Evolutionary conservation across 2,329 filamentous ascomycete species (phyloP).

Genomic region (Colletotrichum filicis): DNA sequence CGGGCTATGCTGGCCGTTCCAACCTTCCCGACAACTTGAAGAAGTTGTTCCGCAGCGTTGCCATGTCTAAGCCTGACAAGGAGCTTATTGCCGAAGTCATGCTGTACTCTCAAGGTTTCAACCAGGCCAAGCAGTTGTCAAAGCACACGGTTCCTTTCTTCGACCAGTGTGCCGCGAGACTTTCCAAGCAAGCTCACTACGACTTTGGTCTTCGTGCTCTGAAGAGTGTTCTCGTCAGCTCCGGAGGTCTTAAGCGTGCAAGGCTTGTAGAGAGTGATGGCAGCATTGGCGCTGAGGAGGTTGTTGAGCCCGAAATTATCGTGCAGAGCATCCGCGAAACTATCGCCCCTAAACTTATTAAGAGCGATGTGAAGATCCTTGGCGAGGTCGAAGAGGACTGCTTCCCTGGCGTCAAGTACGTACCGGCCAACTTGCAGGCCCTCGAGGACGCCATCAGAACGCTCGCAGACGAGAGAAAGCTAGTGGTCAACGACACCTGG

Average conservation of each 20-base stretch:
- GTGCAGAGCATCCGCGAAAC: slow-evolving; percentile 99
- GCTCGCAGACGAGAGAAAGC: slow-evolving; percentile 84
- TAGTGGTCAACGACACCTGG: slow-evolving; percentile 94
- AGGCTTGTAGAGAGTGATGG: slow-evolving; percentile 71
- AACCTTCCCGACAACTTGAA: slow-evolving; percentile 99
- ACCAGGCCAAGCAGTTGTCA: slow-evolving; percentile 91
- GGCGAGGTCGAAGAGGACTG: slow-evolving; percentile 82
- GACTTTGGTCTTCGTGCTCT: slow-evolving; percentile 97
- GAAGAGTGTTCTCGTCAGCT: slow-evolving; percentile 98
- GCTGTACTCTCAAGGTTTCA: slow-evolving; percentile 99
- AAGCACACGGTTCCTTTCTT: slow-evolving; percentile 99
- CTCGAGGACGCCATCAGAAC: slow-evolving; percentile 84
- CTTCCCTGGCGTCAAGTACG: slow-evolving; percentile 93
- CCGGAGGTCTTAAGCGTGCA: slow-evolving; percentile 91
- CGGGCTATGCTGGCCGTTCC: slow-evolving; percentile 96
- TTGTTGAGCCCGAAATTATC: slow-evolving; percentile 95
- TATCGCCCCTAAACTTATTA: slow-evolving; percentile 96
- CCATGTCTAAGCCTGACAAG: slow-evolving; percentile 99
- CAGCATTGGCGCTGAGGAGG: slow-evolving; percentile 71
- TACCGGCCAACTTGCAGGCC: slow-evolving; percentile 85
- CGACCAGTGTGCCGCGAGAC: slow-evolving; percentile 81
- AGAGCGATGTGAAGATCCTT: slow-evolving; percentile 91
- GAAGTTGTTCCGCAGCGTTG: slow-evolving; percentile 98
- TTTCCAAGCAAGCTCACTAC: slow-evolving; percentile 98
- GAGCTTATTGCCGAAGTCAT: slow-evolving; percentile 99